phyloP scores from a whole-genome alignment of 2,329 filamentous ascomycete species.

The Aspergillus aculeatus region DNA sequence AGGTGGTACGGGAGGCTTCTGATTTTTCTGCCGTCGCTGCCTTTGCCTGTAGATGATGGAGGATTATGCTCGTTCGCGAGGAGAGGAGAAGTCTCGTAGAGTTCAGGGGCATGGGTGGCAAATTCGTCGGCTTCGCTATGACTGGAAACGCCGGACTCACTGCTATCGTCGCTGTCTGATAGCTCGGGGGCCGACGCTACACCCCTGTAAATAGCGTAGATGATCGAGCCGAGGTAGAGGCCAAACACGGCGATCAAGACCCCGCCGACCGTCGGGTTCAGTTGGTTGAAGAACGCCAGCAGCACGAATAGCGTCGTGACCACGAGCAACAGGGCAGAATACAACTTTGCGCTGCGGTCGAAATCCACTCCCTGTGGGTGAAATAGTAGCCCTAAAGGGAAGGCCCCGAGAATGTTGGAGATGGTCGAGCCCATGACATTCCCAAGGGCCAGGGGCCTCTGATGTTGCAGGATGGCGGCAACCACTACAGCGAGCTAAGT shows the following conservation, averaged over 20 bases:
- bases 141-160: constrained; percentile 15
- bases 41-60: no score
- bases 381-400: constrained; percentile 53
- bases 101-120: not conserved
- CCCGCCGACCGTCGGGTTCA: constrained; percentile 39
- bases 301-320: constrained; percentile 43
- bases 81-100: constrained; percentile 20
- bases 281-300: constrained; percentile 34
- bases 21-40: constrained; percentile 7
- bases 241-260: constrained; percentile 46
- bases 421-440: constrained; percentile 56
- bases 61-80: not conserved
- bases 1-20: constrained; percentile 36
- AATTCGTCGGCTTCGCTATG: not conserved
- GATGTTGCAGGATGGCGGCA: constrained; percentile 48
- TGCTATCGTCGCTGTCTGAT: constrained; percentile 46
- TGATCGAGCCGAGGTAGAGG: constrained; percentile 47
- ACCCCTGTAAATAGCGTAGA: constrained; percentile 48
- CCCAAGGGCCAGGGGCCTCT: constrained; percentile 52
- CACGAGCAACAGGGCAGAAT: constrained; percentile 44
- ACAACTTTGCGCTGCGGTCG: constrained; percentile 51
- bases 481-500: constrained; percentile 50
- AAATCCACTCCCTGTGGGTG: constrained; percentile 38
- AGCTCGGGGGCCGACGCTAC: constrained; percentile 43
- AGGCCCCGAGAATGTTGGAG: constrained; percentile 57